Evolutionary conservation across 257 asterid genomes (phyloP), one percentile per base, ranked within the genome.

Genomic region (Gynochthodes officinalis): DNA sequence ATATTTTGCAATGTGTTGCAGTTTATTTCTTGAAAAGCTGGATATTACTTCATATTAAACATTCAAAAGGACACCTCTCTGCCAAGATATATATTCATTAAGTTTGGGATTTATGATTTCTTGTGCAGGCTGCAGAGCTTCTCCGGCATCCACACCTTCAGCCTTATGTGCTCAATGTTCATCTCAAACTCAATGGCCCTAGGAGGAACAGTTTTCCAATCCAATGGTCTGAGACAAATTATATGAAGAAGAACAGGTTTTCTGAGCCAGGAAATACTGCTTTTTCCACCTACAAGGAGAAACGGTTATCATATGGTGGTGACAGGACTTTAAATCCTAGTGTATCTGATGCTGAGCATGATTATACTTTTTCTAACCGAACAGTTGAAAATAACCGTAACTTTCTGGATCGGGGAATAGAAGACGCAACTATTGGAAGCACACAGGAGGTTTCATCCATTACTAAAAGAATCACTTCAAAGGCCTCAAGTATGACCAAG

Each of bases 271-370:
- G 77, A 67, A 66, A 71, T 77, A 74, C 62, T 71, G 76, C 77
- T 71, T 60, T 74, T 52, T 79, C 86, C 64, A 71, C 64, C 64
- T 50, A 82, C 69, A 81, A 81, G 67, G 86, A 85, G 73, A 82
- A 86, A 64, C 84, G 84, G 30, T 55, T 83, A 46, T 88, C 92
- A 35, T 78, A 79, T 61, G 89, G 85, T 60, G 87, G 88, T 74
- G 89, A 88, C 84, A 88, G 98, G 83, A 88, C 91, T 75, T 69
- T 92, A 83, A 92, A 92, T 83, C 98, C 98, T 43, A 90, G 95
- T 79, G 78, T 85, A 60, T 92, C 98, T 72, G 95, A 81, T 79
- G 84, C 88, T 70, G 95, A 89, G 69, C 88, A 85, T 66, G 89
- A 88, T 74, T 77, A 49, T 78, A 49, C 82, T 63, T 85, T 84